phyloP scores from a whole-genome alignment of 2,329 filamentous ascomycete genomes.

The Fusarium buharicum region DNA sequence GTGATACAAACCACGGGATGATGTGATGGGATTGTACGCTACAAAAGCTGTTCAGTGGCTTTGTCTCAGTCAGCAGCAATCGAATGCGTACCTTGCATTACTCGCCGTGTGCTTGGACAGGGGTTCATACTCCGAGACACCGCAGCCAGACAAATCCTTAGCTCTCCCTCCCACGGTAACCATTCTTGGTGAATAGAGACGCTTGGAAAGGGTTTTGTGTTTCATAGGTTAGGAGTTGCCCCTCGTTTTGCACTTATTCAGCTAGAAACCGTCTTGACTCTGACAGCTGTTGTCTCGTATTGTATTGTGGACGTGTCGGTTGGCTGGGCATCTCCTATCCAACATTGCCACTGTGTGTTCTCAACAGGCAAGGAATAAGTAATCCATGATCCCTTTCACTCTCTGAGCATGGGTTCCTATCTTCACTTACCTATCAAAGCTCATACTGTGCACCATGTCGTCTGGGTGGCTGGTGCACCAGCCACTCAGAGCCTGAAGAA shows the following conservation, averaged over 20 bases:
- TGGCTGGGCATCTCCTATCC: constrained; percentile 10
- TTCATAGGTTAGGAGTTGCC: constrained; percentile 36
- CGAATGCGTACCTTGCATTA: constrained; percentile 36
- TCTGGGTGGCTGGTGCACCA: constrained; percentile 20
- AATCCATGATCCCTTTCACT: constrained; percentile 5
- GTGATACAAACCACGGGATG: constrained; percentile 12
- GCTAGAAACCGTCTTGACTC: constrained; percentile 21
- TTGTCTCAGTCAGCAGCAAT: background rate
- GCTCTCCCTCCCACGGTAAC: constrained; percentile 20
- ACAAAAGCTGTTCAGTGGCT: constrained; percentile 5
- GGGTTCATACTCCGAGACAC: constrained; percentile 20
- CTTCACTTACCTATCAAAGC: constrained; percentile 1
- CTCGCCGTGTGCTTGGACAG: constrained; percentile 23
- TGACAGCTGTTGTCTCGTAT: constrained; percentile 30
- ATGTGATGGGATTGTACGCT: constrained; percentile 11
- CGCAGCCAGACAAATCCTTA: constrained; percentile 30
- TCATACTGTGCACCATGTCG: constrained; percentile 29
- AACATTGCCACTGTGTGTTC: constrained; percentile 4
- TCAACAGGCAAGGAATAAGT: constrained; percentile 8
- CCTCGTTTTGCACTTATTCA: constrained; percentile 25
- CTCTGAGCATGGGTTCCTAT: constrained; percentile 22
- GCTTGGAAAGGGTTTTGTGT: constrained; percentile 22
- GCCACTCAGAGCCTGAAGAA: constrained; percentile 20
- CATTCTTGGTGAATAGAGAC: constrained; percentile 19
- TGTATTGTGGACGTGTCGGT: constrained; percentile 2